A percentile compares a stretch with the other conserved stretches of the same genome.
Evolutionary conservation across 805 yeast genomes (phyloP).

Genomic region (Cyberlindnera japonica): DNA sequence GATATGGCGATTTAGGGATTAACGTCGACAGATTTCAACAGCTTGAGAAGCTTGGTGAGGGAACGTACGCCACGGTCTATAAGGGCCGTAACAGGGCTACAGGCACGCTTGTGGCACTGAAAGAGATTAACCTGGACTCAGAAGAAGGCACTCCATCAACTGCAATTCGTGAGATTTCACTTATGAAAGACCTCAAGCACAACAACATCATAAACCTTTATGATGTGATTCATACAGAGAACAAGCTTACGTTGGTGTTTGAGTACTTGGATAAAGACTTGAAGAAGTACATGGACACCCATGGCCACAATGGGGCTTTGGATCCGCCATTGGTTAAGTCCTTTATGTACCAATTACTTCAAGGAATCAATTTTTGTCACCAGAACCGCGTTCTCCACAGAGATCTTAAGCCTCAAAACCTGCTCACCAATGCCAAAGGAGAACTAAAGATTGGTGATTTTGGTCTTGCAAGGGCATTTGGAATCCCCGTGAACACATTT

Average conservation of each 20-base stretch:
- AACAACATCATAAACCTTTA: constrained; percentile 88
- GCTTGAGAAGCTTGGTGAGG: constrained; percentile 87
- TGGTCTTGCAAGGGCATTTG: constrained; percentile 96
- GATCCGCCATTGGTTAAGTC: constrained; percentile 84
- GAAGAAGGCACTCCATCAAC: constrained; percentile 98
- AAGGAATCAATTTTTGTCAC: constrained; percentile 73
- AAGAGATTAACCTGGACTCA: constrained; percentile 90
- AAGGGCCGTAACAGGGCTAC: constrained; percentile 84
- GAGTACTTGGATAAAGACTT: constrained; percentile 92
- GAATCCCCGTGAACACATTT: constrained; percentile 95
- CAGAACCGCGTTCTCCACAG: constrained; percentile 64
- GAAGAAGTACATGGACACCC: constrained; percentile 89
- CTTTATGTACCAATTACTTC: constrained; percentile 89
- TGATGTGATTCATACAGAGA: constrained; percentile 96
- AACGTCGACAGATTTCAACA: constrained; percentile 30
- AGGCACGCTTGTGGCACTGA: constrained; percentile 88
- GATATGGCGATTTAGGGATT: too few species aligned
- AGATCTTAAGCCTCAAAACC: constrained; percentile 91
- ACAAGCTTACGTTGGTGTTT: constrained; percentile 88
- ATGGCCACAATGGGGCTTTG: constrained; percentile 81
- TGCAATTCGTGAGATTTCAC: constrained; percentile 92
- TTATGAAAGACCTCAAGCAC: constrained; percentile 91
- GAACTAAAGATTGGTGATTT: constrained; percentile 93
- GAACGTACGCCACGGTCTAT: constrained; percentile 98
- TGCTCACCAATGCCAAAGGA: constrained; percentile 85